Evolutionary conservation across 2,329 filamentous ascomycete genomes (phyloP), one percentile per base, ranked within the genome.

Genomic region (Talaromyces sp.): DNA sequence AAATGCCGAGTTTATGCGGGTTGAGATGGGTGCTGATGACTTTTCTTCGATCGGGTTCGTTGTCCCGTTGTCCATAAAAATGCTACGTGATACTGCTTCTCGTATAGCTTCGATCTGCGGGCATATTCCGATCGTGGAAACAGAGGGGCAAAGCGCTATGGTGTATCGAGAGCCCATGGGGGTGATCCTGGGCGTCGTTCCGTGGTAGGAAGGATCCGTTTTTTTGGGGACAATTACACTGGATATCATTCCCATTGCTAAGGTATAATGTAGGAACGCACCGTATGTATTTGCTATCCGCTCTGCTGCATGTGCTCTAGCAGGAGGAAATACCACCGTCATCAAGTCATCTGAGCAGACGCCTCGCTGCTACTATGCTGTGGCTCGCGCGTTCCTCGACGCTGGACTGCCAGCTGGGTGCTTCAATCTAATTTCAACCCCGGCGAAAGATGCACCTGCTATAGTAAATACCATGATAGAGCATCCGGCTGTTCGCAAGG

Each of bases 91-190:
- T 63, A 72, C 81, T 0, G 81, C 81, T 2, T 79, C 81, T 3
- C 71, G 80, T 43, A 74, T 80, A 24, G 74, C 74, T 21, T 72
- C 70, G 1, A 75, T 84, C 27, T 75, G 73, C 62, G 82, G 81
- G 0, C 73, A 70, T 48, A 79, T 84, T 6, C 82, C 81, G 1
- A 72, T 75, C 1, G 78, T 78, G 11, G 74, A 75, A 57, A 69
- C 81, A 14, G 78, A 83, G 57, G 81, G 79, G 0, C 80, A 80
- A n/a, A 80, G 75, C 58, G 89, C 86, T 0, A 77, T 93, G 63
- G 75, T 94, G 1, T 75, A 86, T 59, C 87, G 85, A 67, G 89
- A 92, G 72, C 89, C 91, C 0, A 90, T 84, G 68, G 91, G 91
- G 1, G 90, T 93, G 4, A 81, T 92, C 24, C 77, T 94, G 31